Evolutionary conservation across 148 eudicot species (phyloP), one percentile per base, ranked within the genome.

Genomic region (Euryodendron excelsum): DNA sequence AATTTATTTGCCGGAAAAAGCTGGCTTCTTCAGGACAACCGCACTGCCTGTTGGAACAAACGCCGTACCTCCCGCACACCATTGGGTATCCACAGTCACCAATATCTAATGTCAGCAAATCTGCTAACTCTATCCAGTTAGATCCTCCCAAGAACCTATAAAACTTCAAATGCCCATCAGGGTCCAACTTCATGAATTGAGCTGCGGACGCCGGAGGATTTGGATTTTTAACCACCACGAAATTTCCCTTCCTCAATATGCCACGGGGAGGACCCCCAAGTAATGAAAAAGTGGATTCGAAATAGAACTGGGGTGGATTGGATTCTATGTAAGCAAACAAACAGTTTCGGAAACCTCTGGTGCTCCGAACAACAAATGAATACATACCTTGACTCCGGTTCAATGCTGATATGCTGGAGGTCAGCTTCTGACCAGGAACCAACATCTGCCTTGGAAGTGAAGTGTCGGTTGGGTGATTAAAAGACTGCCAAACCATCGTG

Each of bases 401-500:
- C 2, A 76, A 39, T 1, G 25, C 2, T 9, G 85, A 76, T 58
- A 33, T 69, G 56, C 70, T 79, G 3, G 83, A 59, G 4, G 67
- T 80, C 20, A 82, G 71, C 39, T 75, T 82, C 5, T 74, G 68
- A 10, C 84, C 82, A 0, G 55, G 47, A 18, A 34, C 28, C 71
- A 85, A 55, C 1, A 5, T 69, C 68, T 82, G 88, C 28, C 85
- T 84, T 17, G 79, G 84, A 50, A 85, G 36, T 60, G 80, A 78
- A 37, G 64, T 14, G 48, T 85, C 85, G 1, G 84, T 82, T 20
- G 84, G 87, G 52, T 85, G 64, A 59, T 85, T 80, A 65, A 82
- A 85, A 5, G 88, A 85, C 20, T 80, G 84, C 85, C 85, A 85
- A 55, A 85, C 78, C 6, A 64, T 27, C 0, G 47, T 0, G 8